Evolutionary conservation across 805 yeast genomes (phyloP), one percentile per base, ranked within the genome.

Genomic region (Zygosaccharomyces rouxii): DNA sequence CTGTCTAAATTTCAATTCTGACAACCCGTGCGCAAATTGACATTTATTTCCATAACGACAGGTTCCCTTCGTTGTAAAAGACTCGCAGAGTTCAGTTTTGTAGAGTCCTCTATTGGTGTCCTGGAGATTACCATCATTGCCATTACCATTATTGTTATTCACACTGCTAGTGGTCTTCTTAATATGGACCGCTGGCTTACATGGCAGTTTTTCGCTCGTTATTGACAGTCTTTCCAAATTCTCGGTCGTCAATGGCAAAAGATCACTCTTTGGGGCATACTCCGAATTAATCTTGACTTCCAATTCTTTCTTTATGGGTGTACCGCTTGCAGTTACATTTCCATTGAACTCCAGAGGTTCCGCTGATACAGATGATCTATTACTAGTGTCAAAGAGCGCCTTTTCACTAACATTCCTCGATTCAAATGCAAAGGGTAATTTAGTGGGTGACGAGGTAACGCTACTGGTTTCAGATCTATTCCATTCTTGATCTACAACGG

Each of bases 31-130:
- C 5, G 97, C 97, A 75, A 89, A 89, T 70, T 89, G 97, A 67
- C 97, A 89, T 71, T 89, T 89, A 55, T 78, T 76, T 2, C 95
- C 96, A 64, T 89, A 89, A 13, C 95, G 96, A 66, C 97, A 89
- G 44, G 66, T 60, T 21, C 86, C 86, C 55, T 80, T 77, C 58
- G 78, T 80, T 62, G 81, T 78, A 64, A 76, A 89, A 22, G 90
- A 83, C 35, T 83, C 84, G 67, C 97, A 89, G 48, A 90, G 74
- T 67, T 89, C 97, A 0, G 97, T 90, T 70, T 89, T 89, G 77
- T 88, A 89, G 35, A 89, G 74, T 55, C 79, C 84, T 28, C 86
- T 81, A 64, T 83, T 78, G 47, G 76, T 54, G 33, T 51, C 35
- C 18, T 41, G 37, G 42, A 38, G 42, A 33, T 16, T 33, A 14